A percentile compares a stretch with the other conserved stretches of the same genome.
These are phyloP conservation scores for Malassezia psittaci DNA, from an alignment of 1,284 basidiomycete species.

Conservation along the genomic window DNA sequence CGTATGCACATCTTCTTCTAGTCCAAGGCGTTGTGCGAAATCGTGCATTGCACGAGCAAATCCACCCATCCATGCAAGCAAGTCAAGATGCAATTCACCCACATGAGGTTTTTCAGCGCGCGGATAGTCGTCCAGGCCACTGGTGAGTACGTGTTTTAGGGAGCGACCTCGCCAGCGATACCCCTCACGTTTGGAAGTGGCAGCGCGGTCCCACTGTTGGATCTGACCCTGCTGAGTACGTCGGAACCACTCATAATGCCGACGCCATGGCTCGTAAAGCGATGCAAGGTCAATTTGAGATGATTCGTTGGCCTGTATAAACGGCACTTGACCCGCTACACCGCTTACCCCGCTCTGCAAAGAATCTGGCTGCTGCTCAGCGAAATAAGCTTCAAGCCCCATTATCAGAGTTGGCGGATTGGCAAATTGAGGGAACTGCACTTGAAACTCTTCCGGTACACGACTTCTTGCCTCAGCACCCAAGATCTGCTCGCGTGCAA, in stretches of 20 bases:
- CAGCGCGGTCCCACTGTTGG: conserved; percentile 70
- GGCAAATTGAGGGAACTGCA: conserved; percentile 80
- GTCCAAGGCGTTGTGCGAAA: conserved; percentile 54
- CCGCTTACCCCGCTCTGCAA: not conserved
- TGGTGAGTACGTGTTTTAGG: conserved; percentile 73
- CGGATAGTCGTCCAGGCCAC: conserved; percentile 90
- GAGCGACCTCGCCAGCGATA: conserved; percentile 91
- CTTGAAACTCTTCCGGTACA: conserved; percentile 72
- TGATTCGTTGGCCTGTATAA: conserved; percentile 18
- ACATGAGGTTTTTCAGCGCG: conserved; percentile 67
- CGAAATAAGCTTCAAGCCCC: conserved; percentile 76
- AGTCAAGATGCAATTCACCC: conserved; percentile 81
- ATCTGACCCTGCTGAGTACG: conserved; percentile 76
- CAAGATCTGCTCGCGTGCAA: conserved; percentile 84
- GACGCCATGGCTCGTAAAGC: conserved; percentile 70
- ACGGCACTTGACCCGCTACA: conserved; percentile 17
- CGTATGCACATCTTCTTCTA: conserved; percentile 65
- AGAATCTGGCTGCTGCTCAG: conserved; percentile 53
- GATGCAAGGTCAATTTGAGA: conserved; percentile 59
- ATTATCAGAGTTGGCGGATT: conserved; percentile 87
- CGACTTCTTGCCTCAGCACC: conserved; percentile 77
- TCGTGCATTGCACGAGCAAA: conserved; percentile 43
- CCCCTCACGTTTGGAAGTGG: conserved; percentile 72
- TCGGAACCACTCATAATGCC: conserved; percentile 91
- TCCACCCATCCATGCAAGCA: conserved; percentile 90